These are phyloP conservation scores for Logfia minima DNA, from an alignment of 129 eudicot species.

Conservation along the genomic window DNA sequence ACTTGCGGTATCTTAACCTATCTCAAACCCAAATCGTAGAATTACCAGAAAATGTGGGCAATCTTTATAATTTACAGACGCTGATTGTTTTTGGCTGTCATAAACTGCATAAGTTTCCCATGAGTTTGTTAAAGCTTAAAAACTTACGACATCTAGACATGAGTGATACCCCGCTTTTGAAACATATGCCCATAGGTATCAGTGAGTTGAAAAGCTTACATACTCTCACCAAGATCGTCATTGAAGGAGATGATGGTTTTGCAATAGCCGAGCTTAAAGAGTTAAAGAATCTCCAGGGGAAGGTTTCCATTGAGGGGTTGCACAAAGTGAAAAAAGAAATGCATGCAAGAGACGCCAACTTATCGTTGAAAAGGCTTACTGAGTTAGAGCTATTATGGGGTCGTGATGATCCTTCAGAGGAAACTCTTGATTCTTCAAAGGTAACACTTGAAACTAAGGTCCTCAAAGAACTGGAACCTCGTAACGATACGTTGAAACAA, in stretches of 20 bases:
- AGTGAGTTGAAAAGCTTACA: not conserved
- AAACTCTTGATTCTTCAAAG: too few species aligned
- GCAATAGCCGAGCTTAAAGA: too few species aligned
- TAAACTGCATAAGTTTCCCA: not conserved
- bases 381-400: too few species aligned
- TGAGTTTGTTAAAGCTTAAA: not conserved
- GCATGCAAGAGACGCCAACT: too few species aligned
- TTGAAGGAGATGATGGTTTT: not conserved
- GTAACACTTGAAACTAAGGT: too few species aligned
- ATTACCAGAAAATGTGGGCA: not conserved
- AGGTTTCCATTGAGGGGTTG: too few species aligned
- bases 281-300: too few species aligned
- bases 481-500: too few species aligned
- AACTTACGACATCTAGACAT: conserved; percentile 3
- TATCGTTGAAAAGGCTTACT: too few species aligned
- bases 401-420: too few species aligned
- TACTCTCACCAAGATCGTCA: conserved; percentile 10
- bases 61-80: conserved; percentile 5
- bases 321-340: too few species aligned
- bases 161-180: conserved; percentile 2
- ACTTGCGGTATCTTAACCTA: conserved; percentile 15
- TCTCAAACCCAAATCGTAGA: not conserved
- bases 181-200: not conserved
- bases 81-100: not conserved
- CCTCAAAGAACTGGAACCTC: too few species aligned